Base-by-base conservation (phyloP, 2,329 filamentous ascomycete genomes). In the Aspergillus jensenii region DNA sequence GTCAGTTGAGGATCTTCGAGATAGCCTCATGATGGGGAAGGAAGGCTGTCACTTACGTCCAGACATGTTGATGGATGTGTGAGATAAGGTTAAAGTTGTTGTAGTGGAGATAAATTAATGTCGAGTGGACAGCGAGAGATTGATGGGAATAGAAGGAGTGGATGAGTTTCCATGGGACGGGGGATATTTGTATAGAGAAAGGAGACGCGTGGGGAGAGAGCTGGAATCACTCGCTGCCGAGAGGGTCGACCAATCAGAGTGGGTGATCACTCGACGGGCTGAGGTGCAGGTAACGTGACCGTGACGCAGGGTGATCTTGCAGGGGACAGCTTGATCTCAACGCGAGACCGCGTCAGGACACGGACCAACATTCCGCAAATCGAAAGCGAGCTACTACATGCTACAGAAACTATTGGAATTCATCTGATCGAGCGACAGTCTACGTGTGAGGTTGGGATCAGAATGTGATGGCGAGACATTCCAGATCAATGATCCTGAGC, bases 41-140 rank as follows among this genome's bases (percentile, higher is more conserved):
- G 19, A 49, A 44, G 35, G 53, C 48, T 50, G 59, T 50, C 59
- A 83, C 81, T 82, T 76, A 82, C 81, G 81, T 79, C 82, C 82
- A 83, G 82, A 81, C 82, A 84, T 84, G 67, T 74, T 83, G 79
- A 80, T 71, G 64, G 68, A 68, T 65, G 64, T 56, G 59, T 69
- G 65, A 64, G 60, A 52, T 58, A 56, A 52, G 60, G 63, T 72
- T 67, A 65, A 61, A 56, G 62, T 67, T 69, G 64, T 61, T 67
- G 66, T 60, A 60, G 67, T 68, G 62, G 62, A 62, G 58, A 66
- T 61, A 58, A 62, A 62, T 60, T 57, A 58, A 65, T 62, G 64
- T 62, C 65, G 63, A 64, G 65, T 70, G 62, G 59, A 53, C 61
- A 59, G 48, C 62, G 55, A 52, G 56, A 59, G 59, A 62, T 46